Conservation (phyloP, 345 rosid genomes). For the Eucalyptus sideroxylon region DNA sequence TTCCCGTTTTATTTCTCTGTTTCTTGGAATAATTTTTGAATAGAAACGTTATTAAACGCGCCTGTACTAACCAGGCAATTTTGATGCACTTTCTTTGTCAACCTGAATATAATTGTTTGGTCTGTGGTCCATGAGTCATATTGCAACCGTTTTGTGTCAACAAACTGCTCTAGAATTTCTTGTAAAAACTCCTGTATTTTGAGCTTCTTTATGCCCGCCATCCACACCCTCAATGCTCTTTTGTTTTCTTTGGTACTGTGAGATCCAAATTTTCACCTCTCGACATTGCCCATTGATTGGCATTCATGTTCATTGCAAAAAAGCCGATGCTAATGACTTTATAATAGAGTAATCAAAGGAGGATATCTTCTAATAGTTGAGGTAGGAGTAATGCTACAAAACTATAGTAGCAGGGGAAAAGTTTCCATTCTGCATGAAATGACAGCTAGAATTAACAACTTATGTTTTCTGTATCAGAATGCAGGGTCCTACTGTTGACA, state of each 20-base stretch:
- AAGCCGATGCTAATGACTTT: not conserved
- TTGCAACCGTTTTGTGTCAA: not conserved
- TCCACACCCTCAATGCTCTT: not conserved
- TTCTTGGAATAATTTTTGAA: fast-evolving
- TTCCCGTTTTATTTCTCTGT: too few relatives aligned
- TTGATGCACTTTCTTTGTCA: not conserved
- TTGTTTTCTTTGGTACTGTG: not conserved
- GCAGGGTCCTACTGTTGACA: constrained; percentile 28
- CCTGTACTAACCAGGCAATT: not conserved
- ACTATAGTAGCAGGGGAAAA: not conserved
- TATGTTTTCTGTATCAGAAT: constrained; percentile 22
- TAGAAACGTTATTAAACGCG: too few relatives aligned
- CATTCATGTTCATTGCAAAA: not conserved
- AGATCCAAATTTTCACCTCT: not conserved
- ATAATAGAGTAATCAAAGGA: not conserved
- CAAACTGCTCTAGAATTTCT: not conserved
- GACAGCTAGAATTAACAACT: not conserved
- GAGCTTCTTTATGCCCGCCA: not conserved
- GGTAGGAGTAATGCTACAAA: not conserved
- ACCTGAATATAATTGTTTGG: not conserved
- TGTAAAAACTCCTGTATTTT: not conserved
- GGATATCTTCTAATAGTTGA: not conserved
- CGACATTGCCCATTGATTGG: not conserved
- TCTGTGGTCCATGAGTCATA: not conserved
- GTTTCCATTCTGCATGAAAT: not conserved